Percentiles rank a stretch among this genome's conserved stretches.
phyloP scores from a whole-genome alignment of 441 rosid genomes.

The Jatropha podagrica region DNA sequence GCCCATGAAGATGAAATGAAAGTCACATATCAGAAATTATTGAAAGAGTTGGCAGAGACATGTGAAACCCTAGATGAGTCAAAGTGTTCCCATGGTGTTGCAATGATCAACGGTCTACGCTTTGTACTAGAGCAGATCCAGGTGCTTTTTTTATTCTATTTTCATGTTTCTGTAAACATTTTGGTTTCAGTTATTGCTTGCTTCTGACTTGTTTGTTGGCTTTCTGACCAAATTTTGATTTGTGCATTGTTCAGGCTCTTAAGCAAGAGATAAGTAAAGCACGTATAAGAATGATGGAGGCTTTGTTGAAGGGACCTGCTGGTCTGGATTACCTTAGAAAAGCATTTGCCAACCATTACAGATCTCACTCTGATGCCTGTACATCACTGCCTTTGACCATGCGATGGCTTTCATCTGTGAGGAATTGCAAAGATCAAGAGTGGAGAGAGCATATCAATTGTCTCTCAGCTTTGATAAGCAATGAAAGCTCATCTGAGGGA shows the following conservation, averaged over 20 bases:
- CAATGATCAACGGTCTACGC: conserved; percentile 77
- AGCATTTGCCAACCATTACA: conserved; percentile 61
- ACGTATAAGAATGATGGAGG: conserved; percentile 71
- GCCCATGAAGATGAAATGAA: conserved; percentile 68
- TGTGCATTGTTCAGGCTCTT: conserved; percentile 44
- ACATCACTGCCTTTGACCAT: conserved; percentile 52
- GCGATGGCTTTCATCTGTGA: conserved; percentile 64
- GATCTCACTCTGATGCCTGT: conserved; percentile 49
- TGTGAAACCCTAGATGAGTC: conserved; percentile 50
- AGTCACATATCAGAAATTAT: conserved; percentile 44
- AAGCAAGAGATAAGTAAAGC: conserved; percentile 77
- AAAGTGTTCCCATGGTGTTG: conserved; percentile 48
- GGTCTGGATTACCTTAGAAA: conserved; percentile 73
- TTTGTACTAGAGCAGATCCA: conserved; percentile 86
- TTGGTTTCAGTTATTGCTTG: neutral
- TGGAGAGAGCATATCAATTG: conserved; percentile 69
- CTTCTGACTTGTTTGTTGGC: neutral
- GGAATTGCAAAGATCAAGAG: conserved; percentile 48
- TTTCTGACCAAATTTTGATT: conserved; percentile 1
- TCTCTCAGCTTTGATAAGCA: conserved; percentile 44
- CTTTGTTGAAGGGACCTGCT: conserved; percentile 78
- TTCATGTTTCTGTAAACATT: neutral
- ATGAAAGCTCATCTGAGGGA: conserved; percentile 40
- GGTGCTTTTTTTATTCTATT: conserved; percentile 38
- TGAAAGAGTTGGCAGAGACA: conserved; percentile 59